A percentile compares a stretch with the other conserved stretches of the same genome.
These are phyloP conservation scores for Aspergillus udagawae DNA, from an alignment of 2,329 filamentous ascomycete genomes.

Conservation along the genomic window DNA sequence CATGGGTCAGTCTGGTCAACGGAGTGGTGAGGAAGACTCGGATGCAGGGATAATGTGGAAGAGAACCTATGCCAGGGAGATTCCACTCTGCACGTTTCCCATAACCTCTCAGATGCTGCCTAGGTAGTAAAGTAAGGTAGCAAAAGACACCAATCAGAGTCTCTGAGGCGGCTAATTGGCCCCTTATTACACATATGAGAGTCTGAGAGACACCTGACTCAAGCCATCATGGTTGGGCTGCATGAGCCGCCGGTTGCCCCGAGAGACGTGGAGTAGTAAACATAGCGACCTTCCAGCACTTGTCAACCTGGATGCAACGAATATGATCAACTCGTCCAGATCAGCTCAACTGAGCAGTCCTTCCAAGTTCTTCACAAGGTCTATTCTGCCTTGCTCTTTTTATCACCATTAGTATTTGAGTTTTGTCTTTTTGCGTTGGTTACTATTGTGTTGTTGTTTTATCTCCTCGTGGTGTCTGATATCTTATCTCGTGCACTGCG, in stretches of 20 bases:
- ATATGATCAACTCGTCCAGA: conserved; percentile 18
- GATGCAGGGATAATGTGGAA: not conserved
- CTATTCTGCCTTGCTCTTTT: conserved; percentile 1
- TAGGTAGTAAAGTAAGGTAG: not conserved
- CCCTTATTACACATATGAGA: not conserved
- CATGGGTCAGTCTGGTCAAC: not conserved
- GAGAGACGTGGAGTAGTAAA: conserved; percentile 26
- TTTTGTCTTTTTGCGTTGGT: not conserved
- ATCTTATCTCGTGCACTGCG: conserved; percentile 1
- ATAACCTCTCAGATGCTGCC: not conserved
- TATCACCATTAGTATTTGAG: conserved; percentile 5
- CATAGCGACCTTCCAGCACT: conserved; percentile 10
- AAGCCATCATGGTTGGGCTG: conserved; percentile 1
- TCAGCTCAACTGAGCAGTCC: conserved; percentile 15
- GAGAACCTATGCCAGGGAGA: not conserved
- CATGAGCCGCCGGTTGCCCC: conserved; percentile 22
- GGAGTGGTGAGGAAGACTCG: not conserved
- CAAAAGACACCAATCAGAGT: not conserved
- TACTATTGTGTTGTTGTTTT: not conserved
- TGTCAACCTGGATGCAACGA: conserved; percentile 13
- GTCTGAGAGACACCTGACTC: not conserved
- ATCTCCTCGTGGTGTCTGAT: not conserved
- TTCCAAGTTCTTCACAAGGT: conserved; percentile 3
- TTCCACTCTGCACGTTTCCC: not conserved
- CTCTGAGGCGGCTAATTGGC: not conserved